phyloP scores from a whole-genome alignment of 2,329 filamentous ascomycete genomes.

The Alternaria atra region DNA sequence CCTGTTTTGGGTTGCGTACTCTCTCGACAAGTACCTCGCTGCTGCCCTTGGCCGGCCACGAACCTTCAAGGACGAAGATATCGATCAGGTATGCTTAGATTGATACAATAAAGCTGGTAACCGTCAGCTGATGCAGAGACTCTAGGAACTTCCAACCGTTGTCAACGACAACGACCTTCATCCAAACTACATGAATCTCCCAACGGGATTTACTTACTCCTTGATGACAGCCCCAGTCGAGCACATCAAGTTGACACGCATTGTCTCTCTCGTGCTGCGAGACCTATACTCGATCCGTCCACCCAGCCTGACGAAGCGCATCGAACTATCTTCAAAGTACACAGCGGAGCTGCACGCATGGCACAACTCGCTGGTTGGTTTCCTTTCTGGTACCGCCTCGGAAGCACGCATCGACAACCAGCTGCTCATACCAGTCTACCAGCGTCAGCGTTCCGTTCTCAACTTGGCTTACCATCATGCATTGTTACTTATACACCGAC shows the following conservation, averaged over 20 bases:
- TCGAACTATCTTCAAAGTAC: constrained; percentile 54
- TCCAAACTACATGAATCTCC: constrained; percentile 37
- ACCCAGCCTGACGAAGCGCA: constrained; percentile 41
- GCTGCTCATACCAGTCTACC: constrained; percentile 60
- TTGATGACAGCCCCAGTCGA: constrained; percentile 58
- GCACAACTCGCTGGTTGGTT: constrained; percentile 56
- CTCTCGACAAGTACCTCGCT: constrained; percentile 69
- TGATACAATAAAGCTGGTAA: not conserved
- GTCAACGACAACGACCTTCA: constrained; percentile 47
- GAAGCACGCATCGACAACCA: constrained; percentile 50
- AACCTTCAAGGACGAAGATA: constrained; percentile 70
- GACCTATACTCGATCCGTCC: constrained; percentile 56
- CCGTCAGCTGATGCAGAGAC: not conserved
- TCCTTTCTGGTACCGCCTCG: constrained; percentile 54
- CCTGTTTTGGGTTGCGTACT: constrained; percentile 71
- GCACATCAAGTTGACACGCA: constrained; percentile 57
- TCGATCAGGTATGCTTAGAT: constrained; percentile 64
- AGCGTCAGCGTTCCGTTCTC: constrained; percentile 63
- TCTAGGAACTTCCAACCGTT: constrained; percentile 48
- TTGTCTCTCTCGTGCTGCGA: constrained; percentile 56
- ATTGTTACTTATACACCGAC: constrained; percentile 64
- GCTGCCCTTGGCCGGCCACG: constrained; percentile 70
- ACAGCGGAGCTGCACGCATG: constrained; percentile 56
- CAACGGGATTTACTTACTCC: constrained; percentile 43
- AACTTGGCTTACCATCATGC: constrained; percentile 65